Evolutionary conservation across 306 rosid genomes (phyloP).

Genomic region (Glycine latifolia): DNA sequence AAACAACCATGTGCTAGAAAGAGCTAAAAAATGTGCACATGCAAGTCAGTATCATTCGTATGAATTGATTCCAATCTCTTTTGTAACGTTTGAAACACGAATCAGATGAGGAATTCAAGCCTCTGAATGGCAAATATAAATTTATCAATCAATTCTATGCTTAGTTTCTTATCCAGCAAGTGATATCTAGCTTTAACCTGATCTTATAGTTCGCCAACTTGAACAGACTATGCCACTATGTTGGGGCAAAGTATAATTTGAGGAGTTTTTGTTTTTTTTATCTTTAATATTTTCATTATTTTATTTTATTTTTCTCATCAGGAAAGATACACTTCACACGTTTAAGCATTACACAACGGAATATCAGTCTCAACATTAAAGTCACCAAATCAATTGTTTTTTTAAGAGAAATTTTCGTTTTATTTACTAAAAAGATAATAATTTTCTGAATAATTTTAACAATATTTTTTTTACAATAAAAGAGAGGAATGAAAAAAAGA

Average conservation of each 20-base stretch:
- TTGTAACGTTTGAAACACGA: background rate
- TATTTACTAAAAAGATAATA: background rate
- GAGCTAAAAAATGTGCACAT: background rate
- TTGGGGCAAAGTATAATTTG: background rate
- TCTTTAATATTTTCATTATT: too few species aligned
- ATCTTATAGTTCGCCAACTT: background rate
- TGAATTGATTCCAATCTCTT: background rate
- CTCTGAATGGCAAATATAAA: background rate
- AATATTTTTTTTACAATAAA: background rate
- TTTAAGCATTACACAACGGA: background rate
- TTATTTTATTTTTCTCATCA: background rate
- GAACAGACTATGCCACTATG: background rate
- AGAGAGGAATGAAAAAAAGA: background rate
- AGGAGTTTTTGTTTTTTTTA: background rate
- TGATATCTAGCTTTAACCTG: background rate
- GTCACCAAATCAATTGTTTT: background rate
- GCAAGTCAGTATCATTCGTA: constrained; percentile 2
- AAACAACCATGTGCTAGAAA: background rate
- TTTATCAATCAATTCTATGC: background rate
- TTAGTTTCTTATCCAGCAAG: background rate
- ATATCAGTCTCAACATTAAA: background rate
- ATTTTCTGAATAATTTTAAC: background rate
- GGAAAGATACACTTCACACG: background rate
- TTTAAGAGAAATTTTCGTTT: background rate
- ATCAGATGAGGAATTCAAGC: background rate